Base-by-base conservation (phyloP, 1,139 yeast genomes). In the Blastobotrys aristatus region DNA sequence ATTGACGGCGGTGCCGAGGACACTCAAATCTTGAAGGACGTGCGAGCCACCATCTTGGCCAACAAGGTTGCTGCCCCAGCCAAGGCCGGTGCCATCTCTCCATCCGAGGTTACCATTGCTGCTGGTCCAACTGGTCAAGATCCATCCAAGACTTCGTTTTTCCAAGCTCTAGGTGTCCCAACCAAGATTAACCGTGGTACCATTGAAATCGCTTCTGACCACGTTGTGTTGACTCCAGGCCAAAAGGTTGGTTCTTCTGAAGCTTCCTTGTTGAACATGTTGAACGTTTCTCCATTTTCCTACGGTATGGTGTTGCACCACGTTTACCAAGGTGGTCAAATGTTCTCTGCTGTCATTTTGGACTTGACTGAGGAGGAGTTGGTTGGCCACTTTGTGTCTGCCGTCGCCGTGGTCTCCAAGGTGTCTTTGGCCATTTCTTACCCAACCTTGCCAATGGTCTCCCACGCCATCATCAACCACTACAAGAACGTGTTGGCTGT, bases 171-270 rank as follows among this genome's bases (percentile, higher is more conserved):
- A 70, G 97, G 97, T 87, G 97, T 92, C 70, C 98, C 98, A 82
- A 92, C 99, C 87, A 92, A 92, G 94, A 92, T 92, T 89, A 94
- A 96, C 77, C 90, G 99, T 86, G 99, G 99, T 92, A 88, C 96
- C 77, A 92, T 92, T 84, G 99, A 92, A 80, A 92, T 92, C 77
- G 90, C 88, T 74, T 77, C 86, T 65, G 98, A 94, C 72, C 96
- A 92, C 70, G 87, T 87, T 81, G 96, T 92, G 72, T 96, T 90
- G 70, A 81, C 76, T 60, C 80, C 84, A 58, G 87, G 87, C 69
- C 70, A 70, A 72, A 88, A 77, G 77, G 98, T 92, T 69, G 99
- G 99, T 80, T 96, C 95, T 67, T 92, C 98, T 69, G 99, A 92
- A 82, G 98, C 99, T 64, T 74, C 97, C 66, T 82, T 92, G 77